These are phyloP conservation scores for Chaetomium cochliodes DNA, from an alignment of 495 filamentous ascomycete species.

Conservation along the genomic window DNA sequence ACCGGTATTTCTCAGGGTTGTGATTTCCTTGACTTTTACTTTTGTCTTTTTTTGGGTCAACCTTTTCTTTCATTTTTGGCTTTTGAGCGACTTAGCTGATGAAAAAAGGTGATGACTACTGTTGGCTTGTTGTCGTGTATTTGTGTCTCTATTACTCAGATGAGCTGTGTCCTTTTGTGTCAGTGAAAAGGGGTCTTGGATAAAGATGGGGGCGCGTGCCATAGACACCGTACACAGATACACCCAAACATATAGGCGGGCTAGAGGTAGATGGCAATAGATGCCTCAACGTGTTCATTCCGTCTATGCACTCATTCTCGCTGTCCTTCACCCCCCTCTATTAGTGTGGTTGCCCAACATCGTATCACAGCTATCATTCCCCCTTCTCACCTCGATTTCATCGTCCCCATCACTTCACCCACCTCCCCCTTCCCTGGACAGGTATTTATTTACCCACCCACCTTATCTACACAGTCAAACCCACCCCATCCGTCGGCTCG, in stretches of 20 bases:
- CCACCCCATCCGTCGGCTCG: neutral
- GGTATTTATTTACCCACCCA: neutral
- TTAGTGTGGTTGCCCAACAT: neutral
- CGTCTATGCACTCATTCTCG: neutral
- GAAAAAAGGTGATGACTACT: constrained; percentile 1
- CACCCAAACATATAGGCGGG: constrained; percentile 1
- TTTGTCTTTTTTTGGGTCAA: constrained; percentile 7
- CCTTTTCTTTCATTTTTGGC: constrained; percentile 2
- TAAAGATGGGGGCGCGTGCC: neutral
- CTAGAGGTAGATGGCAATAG: constrained; percentile 18
- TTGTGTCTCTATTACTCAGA: neutral
- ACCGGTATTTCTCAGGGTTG: neutral
- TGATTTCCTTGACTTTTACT: constrained; percentile 9
- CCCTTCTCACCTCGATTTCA: neutral
- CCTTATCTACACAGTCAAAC: neutral
- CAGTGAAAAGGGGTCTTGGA: neutral
- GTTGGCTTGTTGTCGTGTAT: constrained; percentile 13
- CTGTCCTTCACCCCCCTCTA: neutral
- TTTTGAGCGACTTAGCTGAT: constrained; percentile 7
- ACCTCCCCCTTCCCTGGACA: neutral
- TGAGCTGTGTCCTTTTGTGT: neutral
- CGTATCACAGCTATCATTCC: neutral
- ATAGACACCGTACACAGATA: constrained; percentile 16
- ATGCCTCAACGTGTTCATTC: neutral
- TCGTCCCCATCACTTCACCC: no score